phyloP scores from a whole-genome alignment of 768 basidiomycete species.

The Boletus coccyginus region DNA sequence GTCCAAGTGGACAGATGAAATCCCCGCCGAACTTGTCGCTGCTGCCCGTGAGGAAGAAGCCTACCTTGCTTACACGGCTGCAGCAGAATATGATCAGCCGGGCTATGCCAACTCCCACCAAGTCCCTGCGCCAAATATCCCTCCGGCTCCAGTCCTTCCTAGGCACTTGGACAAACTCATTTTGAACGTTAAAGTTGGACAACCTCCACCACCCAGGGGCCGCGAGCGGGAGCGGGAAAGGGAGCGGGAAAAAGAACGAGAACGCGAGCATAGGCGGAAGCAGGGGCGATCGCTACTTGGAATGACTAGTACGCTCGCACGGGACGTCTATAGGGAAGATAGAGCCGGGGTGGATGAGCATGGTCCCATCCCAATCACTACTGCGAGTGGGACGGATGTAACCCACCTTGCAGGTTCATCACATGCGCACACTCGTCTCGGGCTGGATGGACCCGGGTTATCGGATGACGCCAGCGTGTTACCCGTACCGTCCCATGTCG shows the following conservation, averaged over 20 bases:
- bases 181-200: slow-evolving; percentile 54
- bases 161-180: slow-evolving; percentile 93
- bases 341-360: slow-evolving; percentile 22
- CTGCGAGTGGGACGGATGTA: slow-evolving; percentile 39
- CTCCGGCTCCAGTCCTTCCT: slow-evolving; percentile 84
- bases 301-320: slow-evolving; percentile 35
- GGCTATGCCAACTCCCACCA: slow-evolving; percentile 35
- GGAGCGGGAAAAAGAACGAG: slow-evolving; percentile 34
- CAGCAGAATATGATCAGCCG: slow-evolving; percentile 33
- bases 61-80: slow-evolving; percentile 47
- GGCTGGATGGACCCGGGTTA: slow-evolving; percentile 41
- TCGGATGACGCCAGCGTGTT: slow-evolving; percentile 89
- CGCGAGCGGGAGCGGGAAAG: slow-evolving; percentile 36
- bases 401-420: slow-evolving; percentile 29
- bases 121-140: slow-evolving; percentile 73
- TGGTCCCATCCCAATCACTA: slow-evolving; percentile 34
- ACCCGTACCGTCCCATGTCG: slow-evolving; percentile 91
- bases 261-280: slow-evolving; percentile 31
- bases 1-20: slow-evolving; percentile 68
- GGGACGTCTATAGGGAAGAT: slow-evolving; percentile 25
- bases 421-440: slow-evolving; percentile 30
- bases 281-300: slow-evolving; percentile 33
- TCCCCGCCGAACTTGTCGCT: slow-evolving; percentile 74
- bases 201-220: slow-evolving; percentile 32
- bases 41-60: slow-evolving; percentile 85